These are phyloP conservation scores for Juglanconis oblonga DNA, from an alignment of 2,329 filamentous ascomycete species.

Conservation along the genomic window DNA sequence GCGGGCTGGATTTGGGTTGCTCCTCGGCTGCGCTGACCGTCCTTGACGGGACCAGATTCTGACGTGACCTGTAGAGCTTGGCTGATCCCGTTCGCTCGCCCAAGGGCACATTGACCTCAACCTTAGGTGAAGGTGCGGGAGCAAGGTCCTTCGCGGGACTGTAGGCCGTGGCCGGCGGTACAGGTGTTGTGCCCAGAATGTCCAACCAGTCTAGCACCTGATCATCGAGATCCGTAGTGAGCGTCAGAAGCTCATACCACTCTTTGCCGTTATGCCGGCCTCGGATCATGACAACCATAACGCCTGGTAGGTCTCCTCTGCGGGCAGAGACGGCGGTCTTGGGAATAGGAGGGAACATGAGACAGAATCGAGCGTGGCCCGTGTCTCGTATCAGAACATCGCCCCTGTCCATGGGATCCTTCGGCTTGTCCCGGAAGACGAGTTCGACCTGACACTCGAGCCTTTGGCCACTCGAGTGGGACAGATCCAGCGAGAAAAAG, in stretches of 20 bases:
- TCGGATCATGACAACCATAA: conserved; percentile 85
- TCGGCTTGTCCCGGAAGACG: conserved; percentile 75
- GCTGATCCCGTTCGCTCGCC: conserved; percentile 24
- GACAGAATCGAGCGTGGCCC: conserved; percentile 71
- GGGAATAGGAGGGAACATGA: conserved; percentile 88
- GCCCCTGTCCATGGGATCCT: conserved; percentile 64
- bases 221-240: conserved; percentile 73
- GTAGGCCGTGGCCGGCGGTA: conserved; percentile 37
- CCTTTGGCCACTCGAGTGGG: conserved; percentile 85
- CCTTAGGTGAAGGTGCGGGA: not conserved
- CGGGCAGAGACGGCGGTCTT: conserved; percentile 74
- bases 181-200: conserved; percentile 60
- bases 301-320: conserved; percentile 64
- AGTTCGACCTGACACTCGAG: conserved; percentile 88
- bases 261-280: conserved; percentile 62
- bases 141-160: not conserved
- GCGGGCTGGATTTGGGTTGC: conserved; percentile 31
- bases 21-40: conserved; percentile 17
- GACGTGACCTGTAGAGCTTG: conserved; percentile 8
- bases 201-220: conserved; percentile 83
- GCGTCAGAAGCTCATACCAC: conserved; percentile 83
- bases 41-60: conserved; percentile 20
- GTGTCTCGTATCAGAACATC: conserved; percentile 92
- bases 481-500: conserved; percentile 79
- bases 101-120: conserved; percentile 28